Conservation (phyloP, 805 yeast genomes). For the Sungouiozyma ichnusensis region DNA sequence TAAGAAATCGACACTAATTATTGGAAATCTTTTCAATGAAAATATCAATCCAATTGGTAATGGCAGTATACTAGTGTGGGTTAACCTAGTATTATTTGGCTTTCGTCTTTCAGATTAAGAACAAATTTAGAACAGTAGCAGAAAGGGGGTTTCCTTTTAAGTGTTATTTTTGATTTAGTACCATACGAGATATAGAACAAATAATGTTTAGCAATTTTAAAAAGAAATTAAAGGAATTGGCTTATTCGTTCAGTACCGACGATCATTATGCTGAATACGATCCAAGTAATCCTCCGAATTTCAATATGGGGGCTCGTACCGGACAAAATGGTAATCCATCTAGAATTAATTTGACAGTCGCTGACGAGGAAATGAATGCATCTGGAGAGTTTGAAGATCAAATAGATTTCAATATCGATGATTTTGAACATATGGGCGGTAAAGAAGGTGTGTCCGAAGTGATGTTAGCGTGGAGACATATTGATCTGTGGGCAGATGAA, state of each 20-base stretch:
- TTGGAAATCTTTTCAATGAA: background rate
- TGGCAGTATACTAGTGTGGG: background rate
- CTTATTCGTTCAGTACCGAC: constrained; percentile 53
- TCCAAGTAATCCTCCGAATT: constrained; percentile 30
- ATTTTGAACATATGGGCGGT: constrained; percentile 8
- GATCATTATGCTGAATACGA: constrained; percentile 65
- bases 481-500: constrained; percentile 71
- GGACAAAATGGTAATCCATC: constrained; percentile 12
- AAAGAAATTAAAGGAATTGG: constrained; percentile 44
- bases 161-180: too few relatives aligned
- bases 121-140: constrained; percentile 2
- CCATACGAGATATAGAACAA: background rate
- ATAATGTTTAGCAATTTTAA: constrained; percentile 15
- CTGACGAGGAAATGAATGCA: constrained; percentile 8
- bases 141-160: too few relatives aligned
- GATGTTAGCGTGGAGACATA: constrained; percentile 77
- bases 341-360: constrained; percentile 10
- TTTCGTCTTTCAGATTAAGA: too few relatives aligned
- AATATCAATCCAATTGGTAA: background rate
- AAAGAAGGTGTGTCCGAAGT: constrained; percentile 65
- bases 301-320: constrained; percentile 20
- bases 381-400: constrained; percentile 11
- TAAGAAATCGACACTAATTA: background rate
- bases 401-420: constrained; percentile 29
- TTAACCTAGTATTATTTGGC: too few relatives aligned